Conservation (phyloP, 108 stramenopile genomes). For the Fragilaria radians region DNA sequence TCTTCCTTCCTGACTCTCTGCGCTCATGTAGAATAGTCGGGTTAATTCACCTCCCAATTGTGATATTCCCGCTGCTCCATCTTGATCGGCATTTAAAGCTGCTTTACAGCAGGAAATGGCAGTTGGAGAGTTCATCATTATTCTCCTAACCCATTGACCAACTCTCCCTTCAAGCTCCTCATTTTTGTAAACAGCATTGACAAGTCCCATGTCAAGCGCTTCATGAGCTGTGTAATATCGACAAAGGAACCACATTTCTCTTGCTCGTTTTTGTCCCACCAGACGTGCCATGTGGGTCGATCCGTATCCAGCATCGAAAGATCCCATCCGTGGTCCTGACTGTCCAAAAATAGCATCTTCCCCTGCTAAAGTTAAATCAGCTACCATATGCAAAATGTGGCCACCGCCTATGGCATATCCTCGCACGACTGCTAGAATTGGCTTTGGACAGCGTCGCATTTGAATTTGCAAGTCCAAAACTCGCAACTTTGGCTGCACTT, state of each 20-base stretch:
- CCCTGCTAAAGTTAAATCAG: constrained; percentile 80
- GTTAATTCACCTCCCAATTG: constrained; percentile 91
- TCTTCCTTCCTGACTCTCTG: constrained; percentile 89
- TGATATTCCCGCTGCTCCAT: constrained; percentile 88
- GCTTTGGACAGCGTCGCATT: constrained; percentile 95
- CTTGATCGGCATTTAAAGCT: constrained; percentile 90
- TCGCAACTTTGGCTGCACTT: constrained; percentile 65
- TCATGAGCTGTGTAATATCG: constrained; percentile 78
- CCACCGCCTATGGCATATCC: constrained; percentile 95
- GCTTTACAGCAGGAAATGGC: constrained; percentile 89
- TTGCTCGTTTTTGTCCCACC: constrained; percentile 91
- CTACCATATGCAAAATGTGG: constrained; percentile 93
- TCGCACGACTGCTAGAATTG: constrained; percentile 87
- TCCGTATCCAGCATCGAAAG: constrained; percentile 94
- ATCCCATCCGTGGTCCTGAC: constrained; percentile 89
- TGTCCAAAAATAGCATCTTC: constrained; percentile 91
- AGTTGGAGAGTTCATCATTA: constrained; percentile 81
- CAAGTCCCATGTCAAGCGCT: constrained; percentile 85
- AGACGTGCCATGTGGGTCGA: constrained; percentile 77
- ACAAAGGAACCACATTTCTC: constrained; percentile 92
- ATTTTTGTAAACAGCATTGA: constrained; percentile 69
- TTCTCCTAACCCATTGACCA: constrained; percentile 87
- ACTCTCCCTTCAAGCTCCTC: constrained; percentile 75
- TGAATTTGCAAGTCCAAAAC: constrained; percentile 86
- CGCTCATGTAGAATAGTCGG: constrained; percentile 85